Conservation (phyloP, 2,329 filamentous ascomycete genomes). For the Clonostachys rhizophaga region DNA sequence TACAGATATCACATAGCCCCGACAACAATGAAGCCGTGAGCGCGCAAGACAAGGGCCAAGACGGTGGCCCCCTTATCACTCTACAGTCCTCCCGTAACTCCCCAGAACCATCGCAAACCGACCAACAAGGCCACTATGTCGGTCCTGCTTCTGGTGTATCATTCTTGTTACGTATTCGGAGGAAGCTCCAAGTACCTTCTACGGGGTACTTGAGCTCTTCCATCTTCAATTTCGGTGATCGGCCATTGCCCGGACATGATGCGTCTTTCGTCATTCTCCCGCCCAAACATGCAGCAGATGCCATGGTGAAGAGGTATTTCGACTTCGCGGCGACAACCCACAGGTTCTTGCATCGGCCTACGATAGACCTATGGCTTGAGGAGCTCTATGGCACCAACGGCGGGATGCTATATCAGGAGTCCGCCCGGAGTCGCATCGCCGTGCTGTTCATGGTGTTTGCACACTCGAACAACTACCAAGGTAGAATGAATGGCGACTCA, state of each 20-base stretch:
- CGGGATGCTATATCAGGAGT: conserved; percentile 12
- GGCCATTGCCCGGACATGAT: conserved; percentile 33
- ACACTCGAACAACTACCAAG: conserved; percentile 34
- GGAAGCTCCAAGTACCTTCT: conserved; percentile 11
- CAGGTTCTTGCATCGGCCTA: conserved; percentile 47
- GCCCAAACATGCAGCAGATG: conserved; percentile 22
- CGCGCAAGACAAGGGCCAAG: no score
- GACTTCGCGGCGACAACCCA: conserved; percentile 53
- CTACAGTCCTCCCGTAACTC: conserved; percentile 9
- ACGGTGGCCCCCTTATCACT: no score
- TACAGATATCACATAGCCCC: no score
- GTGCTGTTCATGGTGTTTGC: conserved; percentile 46
- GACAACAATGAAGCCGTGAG: no score
- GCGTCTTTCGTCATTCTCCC: conserved; percentile 31
- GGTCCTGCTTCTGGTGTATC: conserved; percentile 22
- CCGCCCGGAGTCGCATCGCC: conserved; percentile 25
- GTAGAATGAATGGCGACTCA: conserved; percentile 2
- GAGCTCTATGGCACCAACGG: conserved; percentile 29
- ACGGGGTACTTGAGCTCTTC: conserved; percentile 15
- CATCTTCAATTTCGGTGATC: conserved; percentile 44
- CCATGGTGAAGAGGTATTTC: conserved; percentile 45
- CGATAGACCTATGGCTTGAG: conserved; percentile 40
- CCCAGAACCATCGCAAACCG: conserved; percentile 19
- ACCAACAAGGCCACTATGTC: conserved; percentile 22
- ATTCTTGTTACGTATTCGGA: conserved; percentile 20